Conservation (phyloP, 768 basidiomycete species). For the Megacollybia marginata region DNA sequence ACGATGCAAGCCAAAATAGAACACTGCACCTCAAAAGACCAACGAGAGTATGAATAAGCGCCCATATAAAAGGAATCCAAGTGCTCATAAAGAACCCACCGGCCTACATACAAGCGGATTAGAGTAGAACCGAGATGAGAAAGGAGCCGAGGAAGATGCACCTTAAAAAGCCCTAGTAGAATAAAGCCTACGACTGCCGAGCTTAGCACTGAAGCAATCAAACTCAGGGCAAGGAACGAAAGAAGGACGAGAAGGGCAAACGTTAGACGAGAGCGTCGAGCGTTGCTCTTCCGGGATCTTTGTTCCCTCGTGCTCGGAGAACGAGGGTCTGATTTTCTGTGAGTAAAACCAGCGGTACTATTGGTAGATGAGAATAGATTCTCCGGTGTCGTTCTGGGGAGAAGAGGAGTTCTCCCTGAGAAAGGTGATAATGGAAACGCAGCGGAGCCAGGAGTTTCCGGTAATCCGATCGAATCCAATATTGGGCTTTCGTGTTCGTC, state of each 20-base stretch:
- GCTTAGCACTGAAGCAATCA: conserved; percentile 29
- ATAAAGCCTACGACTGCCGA: conserved; percentile 31
- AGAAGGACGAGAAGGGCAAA: conserved; percentile 34
- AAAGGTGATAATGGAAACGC: neutral
- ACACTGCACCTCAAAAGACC: conserved; percentile 30
- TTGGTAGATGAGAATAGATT: no score
- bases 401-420: neutral
- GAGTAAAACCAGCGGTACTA: no score
- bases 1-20: neutral
- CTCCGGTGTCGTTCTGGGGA: neutral
- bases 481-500: neutral
- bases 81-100: conserved; percentile 21
- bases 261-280: conserved; percentile 26
- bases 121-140: conserved; percentile 10
- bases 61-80: conserved; percentile 39
- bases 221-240: conserved; percentile 23
- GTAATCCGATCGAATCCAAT: neutral
- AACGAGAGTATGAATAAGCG: conserved; percentile 31
- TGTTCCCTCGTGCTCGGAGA: no score
- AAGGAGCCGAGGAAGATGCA: conserved; percentile 17
- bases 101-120: neutral
- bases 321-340: no score
- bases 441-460: neutral
- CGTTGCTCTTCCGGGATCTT: conserved; percentile 14
- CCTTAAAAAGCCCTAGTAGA: conserved; percentile 29